A percentile compares a stretch with the other conserved stretches of the same genome.
These are phyloP conservation scores for Colletotrichum lindemuthianum DNA, from an alignment of 2,329 filamentous ascomycete genomes.

Conservation along the genomic window DNA sequence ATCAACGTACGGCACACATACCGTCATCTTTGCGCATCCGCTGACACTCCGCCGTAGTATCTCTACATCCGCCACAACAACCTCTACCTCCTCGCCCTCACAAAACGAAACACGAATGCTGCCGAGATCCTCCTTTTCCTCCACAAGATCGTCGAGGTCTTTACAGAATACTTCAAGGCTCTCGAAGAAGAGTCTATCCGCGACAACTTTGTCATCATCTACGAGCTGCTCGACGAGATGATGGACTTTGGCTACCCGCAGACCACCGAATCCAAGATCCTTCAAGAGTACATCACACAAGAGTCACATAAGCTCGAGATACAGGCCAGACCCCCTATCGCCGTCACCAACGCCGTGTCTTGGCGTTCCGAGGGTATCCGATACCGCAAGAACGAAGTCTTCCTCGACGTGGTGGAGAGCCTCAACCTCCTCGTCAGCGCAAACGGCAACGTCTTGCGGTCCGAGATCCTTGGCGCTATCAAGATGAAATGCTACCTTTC, in stretches of 20 bases:
- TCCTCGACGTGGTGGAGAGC: conserved; percentile 96
- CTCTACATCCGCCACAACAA: conserved; percentile 99
- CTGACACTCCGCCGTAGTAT: conserved; percentile 66
- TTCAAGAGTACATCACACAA: conserved; percentile 99
- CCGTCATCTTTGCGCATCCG: conserved; percentile 10
- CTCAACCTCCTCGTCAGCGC: conserved; percentile 95
- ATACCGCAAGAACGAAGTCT: conserved; percentile 99
- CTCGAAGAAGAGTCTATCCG: conserved; percentile 98
- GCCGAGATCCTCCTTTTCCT: conserved; percentile 98
- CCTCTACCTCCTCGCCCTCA: conserved; percentile 95
- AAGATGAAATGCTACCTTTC: conserved; percentile 99
- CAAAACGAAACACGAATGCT: conserved; percentile 98
- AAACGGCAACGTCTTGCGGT: conserved; percentile 93
- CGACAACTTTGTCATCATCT: conserved; percentile 99
- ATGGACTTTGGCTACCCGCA: conserved; percentile 99
- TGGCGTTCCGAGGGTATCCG: conserved; percentile 98
- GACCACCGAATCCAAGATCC: conserved; percentile 97
- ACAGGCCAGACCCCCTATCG: conserved; percentile 94
- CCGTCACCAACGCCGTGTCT: conserved; percentile 96
- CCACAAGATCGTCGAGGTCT: conserved; percentile 98
- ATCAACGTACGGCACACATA: conserved; percentile 79
- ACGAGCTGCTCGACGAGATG: conserved; percentile 99
- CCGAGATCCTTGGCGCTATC: conserved; percentile 94
- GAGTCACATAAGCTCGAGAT: conserved; percentile 99
- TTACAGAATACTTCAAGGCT: conserved; percentile 99